These are phyloP conservation scores for Pouteria glomerata DNA, from an alignment of 148 eudicot genomes.

Conservation along the genomic window DNA sequence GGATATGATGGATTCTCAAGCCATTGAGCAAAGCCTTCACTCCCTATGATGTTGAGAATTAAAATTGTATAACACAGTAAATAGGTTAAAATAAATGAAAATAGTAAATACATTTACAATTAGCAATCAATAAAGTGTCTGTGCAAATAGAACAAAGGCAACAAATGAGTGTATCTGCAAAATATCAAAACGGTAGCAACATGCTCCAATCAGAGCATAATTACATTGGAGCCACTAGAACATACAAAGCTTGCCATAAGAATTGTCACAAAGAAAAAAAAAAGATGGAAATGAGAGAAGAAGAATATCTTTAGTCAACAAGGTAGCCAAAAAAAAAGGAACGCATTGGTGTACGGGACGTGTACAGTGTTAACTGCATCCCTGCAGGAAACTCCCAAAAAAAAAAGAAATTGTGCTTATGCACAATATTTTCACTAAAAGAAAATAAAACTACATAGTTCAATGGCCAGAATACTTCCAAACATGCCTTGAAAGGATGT, in stretches of 20 bases:
- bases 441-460: no score
- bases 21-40: constrained; percentile 52
- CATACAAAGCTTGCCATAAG: background rate
- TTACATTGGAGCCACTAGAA: background rate
- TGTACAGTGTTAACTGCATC: background rate
- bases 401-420: background rate
- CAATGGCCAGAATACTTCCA: background rate
- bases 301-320: background rate
- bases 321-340: background rate
- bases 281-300: background rate
- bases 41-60: constrained; percentile 27
- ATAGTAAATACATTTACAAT: background rate
- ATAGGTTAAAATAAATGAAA: no score
- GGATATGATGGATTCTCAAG: constrained; percentile 40
- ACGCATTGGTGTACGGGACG: background rate
- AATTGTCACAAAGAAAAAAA: background rate
- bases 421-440: no score
- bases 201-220: background rate
- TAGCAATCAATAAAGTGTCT: no score
- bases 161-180: background rate
- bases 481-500: background rate
- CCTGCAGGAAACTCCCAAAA: background rate
- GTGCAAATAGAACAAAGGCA: no score
- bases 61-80: background rate
- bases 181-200: background rate